Conservation (phyloP, 176 grass and related monocot genomes). For the Triticum aestivum region IWGSC_CS_RefSeq_v2.1 NC_057802.1:422509738-422510237, state of each 20-base stretch:
- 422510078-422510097: slow-evolving; percentile 29
- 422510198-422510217: neutral
- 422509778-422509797: slow-evolving; percentile 15
- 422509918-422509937: slow-evolving; percentile 50
- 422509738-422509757: neutral
- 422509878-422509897: slow-evolving; percentile 66
- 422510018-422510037: slow-evolving; percentile 54
- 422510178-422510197: neutral
- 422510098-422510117: neutral
- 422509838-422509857: slow-evolving; percentile 39
- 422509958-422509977: slow-evolving; percentile 60
- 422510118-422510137: neutral
- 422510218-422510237: neutral
- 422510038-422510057: slow-evolving; percentile 72
- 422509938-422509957: slow-evolving; percentile 58
- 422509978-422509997: slow-evolving; percentile 33
- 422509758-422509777: neutral
- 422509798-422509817: neutral
- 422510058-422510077: slow-evolving; percentile 48
- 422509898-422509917: slow-evolving; percentile 74
- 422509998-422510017: slow-evolving; percentile 39
- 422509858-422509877: slow-evolving; percentile 61
- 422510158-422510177: neutral
- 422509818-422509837: slow-evolving; percentile 39
- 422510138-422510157: neutral